phyloP scores from a whole-genome alignment of 2,329 filamentous ascomycete genomes.

The Aureobasidium uvarum region DNA sequence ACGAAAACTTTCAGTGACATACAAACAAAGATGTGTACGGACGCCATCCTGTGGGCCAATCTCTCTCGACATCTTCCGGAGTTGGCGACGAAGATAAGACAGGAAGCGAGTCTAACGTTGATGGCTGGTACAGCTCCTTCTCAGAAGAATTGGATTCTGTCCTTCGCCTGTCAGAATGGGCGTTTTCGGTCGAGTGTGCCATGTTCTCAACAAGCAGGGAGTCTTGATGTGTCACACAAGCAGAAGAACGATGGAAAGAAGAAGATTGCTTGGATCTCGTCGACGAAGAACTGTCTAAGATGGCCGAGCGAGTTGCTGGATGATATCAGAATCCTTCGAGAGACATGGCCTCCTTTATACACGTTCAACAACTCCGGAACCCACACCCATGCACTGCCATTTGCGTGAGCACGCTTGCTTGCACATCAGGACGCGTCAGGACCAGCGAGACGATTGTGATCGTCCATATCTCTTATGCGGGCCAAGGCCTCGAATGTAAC shows the following conservation, averaged over 20 bases:
- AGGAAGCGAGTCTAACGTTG: background rate
- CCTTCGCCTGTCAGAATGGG: background rate
- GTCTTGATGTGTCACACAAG: background rate
- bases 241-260: too few relatives aligned
- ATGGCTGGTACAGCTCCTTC: background rate
- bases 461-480: slow-evolving; percentile 24
- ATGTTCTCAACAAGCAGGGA: background rate
- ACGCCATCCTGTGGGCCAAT: slow-evolving; percentile 48
- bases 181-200: background rate
- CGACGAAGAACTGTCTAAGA: background rate
- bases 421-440: slow-evolving; percentile 23
- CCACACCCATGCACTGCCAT: slow-evolving; percentile 7
- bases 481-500: slow-evolving; percentile 26
- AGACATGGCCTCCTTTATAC: slow-evolving; percentile 9
- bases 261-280: background rate
- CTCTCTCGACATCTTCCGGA: slow-evolving; percentile 34
- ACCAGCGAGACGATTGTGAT: slow-evolving; percentile 19
- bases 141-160: background rate
- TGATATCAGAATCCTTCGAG: background rate
- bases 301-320: slow-evolving; percentile 1
- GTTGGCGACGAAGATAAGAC: background rate
- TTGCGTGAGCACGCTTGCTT: background rate
- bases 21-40: slow-evolving; percentile 45
- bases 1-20: background rate
- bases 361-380: background rate